These are phyloP conservation scores for Teunomyces kruisii DNA, from an alignment of 805 yeast genomes.

Conservation along the genomic window DNA sequence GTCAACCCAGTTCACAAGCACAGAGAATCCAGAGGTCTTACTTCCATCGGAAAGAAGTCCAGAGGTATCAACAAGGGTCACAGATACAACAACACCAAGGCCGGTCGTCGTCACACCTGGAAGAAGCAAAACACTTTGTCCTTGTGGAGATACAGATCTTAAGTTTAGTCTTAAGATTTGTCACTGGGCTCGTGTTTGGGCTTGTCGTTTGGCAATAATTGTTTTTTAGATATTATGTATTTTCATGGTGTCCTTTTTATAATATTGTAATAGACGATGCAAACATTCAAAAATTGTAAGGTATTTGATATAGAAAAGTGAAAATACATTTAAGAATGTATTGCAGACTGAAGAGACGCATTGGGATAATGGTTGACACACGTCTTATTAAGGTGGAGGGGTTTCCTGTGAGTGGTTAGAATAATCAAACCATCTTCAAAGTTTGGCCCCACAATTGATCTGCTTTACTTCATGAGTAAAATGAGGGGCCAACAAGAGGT, in stretches of 20 bases:
- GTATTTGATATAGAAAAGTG: too few relatives aligned
- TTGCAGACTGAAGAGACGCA: too few relatives aligned
- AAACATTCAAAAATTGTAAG: background rate
- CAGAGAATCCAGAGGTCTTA: slow-evolving; percentile 99
- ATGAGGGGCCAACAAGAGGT: too few relatives aligned
- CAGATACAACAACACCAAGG: slow-evolving; percentile 95
- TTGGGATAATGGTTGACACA: too few relatives aligned
- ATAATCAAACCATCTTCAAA: too few relatives aligned
- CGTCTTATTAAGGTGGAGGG: too few relatives aligned
- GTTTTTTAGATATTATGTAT: slow-evolving; percentile 2
- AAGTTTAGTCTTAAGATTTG: slow-evolving; percentile 22
- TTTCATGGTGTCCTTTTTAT: slow-evolving; percentile 1
- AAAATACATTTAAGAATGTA: too few relatives aligned
- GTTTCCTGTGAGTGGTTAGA: too few relatives aligned
- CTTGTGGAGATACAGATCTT: slow-evolving; percentile 98
- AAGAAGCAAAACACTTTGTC: slow-evolving; percentile 98
- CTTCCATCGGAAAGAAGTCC: slow-evolving; percentile 97
- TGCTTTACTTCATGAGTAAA: too few relatives aligned
- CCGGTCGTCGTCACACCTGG: slow-evolving; percentile 99
- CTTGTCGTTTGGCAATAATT: background rate
- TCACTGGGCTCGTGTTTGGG: slow-evolving; percentile 3
- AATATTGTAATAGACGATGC: slow-evolving; percentile 1
- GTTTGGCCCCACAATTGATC: too few relatives aligned
- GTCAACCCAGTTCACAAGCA: slow-evolving; percentile 99
- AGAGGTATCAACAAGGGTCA: slow-evolving; percentile 99